Evolutionary conservation across 768 basidiomycete genomes (phyloP).

Genomic region (Royoungia palumana): DNA sequence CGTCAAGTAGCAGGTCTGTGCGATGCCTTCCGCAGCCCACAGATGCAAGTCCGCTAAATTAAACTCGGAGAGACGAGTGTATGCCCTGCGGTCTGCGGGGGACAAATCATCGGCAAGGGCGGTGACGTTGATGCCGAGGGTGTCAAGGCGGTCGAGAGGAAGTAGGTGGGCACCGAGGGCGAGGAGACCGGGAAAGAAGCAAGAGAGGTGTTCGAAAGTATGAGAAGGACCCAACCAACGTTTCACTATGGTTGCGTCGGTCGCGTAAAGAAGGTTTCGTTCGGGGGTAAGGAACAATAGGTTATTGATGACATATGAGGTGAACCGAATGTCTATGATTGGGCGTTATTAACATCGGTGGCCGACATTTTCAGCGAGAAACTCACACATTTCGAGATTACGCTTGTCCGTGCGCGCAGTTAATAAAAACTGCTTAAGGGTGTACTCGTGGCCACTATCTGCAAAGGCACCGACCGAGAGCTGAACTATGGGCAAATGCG

Average conservation of each 20-base stretch:
- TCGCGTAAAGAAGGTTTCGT: constrained; percentile 50
- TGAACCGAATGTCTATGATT: constrained; percentile 52
- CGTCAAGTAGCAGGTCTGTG: constrained; percentile 65
- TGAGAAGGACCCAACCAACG: constrained; percentile 37
- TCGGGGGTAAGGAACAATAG: constrained; percentile 31
- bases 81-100: constrained; percentile 26
- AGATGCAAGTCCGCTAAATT: constrained; percentile 59
- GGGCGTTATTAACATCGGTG: not conserved
- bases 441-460: constrained; percentile 76
- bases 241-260: constrained; percentile 39
- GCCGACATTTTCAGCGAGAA: too few species aligned
- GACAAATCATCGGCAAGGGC: constrained; percentile 30
- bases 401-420: constrained; percentile 58
- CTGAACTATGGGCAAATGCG: constrained; percentile 23
- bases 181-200: constrained; percentile 74
- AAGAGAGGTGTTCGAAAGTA: constrained; percentile 67
- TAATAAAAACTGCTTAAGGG: constrained; percentile 68
- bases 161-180: constrained; percentile 68
- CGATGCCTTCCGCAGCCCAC: constrained; percentile 76
- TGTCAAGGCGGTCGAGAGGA: constrained; percentile 49
- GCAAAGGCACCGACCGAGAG: constrained; percentile 61
- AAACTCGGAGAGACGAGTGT: constrained; percentile 39
- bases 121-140: constrained; percentile 44
- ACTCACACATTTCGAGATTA: constrained; percentile 67
- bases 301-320: constrained; percentile 57